Conservation (phyloP, 169 alveolate genomes). For the Amoebophrya sp. region DNA sequence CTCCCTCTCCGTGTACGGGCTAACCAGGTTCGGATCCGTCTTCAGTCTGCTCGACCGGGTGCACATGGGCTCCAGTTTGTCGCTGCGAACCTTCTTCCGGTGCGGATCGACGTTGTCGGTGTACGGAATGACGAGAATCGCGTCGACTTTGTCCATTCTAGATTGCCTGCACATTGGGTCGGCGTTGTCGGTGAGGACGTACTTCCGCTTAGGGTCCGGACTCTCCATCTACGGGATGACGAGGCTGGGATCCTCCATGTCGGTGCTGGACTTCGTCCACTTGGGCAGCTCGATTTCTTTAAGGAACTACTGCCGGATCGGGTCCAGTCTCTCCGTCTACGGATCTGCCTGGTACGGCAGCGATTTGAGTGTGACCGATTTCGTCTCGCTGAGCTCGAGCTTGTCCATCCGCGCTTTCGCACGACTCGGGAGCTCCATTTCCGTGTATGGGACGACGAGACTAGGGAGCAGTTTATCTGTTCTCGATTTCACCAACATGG, state of each 20-base stretch:
- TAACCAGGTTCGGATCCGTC: background rate
- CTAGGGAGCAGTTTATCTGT: background rate
- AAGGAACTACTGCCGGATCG: slow-evolving; percentile 27
- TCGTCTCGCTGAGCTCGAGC: background rate
- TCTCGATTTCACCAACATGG: slow-evolving; percentile 9
- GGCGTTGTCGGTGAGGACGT: background rate
- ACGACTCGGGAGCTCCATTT: background rate
- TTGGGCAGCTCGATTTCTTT: background rate
- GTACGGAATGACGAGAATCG: slow-evolving; percentile 34
- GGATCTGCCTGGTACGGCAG: background rate
- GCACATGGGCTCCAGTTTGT: slow-evolving; percentile 18
- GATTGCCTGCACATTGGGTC: slow-evolving; percentile 38
- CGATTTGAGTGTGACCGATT: background rate
- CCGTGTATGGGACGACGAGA: background rate
- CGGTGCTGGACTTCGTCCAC: slow-evolving; percentile 28
- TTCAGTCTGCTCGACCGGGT: slow-evolving; percentile 24
- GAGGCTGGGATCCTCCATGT: slow-evolving; percentile 1
- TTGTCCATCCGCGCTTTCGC: slow-evolving; percentile 21
- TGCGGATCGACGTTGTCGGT: slow-evolving; percentile 27
- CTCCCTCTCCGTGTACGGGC: background rate
- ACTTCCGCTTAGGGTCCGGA: background rate
- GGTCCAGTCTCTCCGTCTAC: slow-evolving; percentile 20
- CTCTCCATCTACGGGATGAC: slow-evolving; percentile 30
- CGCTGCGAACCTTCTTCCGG: slow-evolving; percentile 6
- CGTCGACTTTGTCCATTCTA: background rate